These are phyloP conservation scores for Penicillium sp. DNA, from an alignment of 2,329 filamentous ascomycete genomes.

Conservation along the genomic window DNA sequence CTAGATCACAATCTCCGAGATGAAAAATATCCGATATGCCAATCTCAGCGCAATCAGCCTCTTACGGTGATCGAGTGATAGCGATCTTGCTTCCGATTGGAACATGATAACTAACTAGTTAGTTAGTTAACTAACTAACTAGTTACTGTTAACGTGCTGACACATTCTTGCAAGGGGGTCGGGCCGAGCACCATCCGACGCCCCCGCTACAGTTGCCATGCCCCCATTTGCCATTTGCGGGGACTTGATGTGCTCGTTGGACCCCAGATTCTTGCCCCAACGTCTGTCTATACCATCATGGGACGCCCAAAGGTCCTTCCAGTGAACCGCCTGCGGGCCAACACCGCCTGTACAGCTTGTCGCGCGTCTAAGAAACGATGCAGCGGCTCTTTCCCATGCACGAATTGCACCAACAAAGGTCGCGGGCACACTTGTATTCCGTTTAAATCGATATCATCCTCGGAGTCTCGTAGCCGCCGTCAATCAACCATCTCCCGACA, in stretches of 20 bases:
- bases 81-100: neutral
- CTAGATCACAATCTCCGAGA: neutral
- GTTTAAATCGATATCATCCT: slow-evolving; percentile 38
- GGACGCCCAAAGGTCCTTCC: slow-evolving; percentile 60
- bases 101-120: too few species aligned
- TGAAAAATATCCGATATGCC: neutral
- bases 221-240: neutral
- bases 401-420: slow-evolving; percentile 55
- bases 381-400: slow-evolving; percentile 56
- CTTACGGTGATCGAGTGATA: neutral
- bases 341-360: slow-evolving; percentile 57
- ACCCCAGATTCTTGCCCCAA: neutral
- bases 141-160: neutral
- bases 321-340: slow-evolving; percentile 56
- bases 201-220: neutral
- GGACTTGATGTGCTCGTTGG: neutral
- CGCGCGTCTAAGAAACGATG: slow-evolving; percentile 60
- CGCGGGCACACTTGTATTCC: slow-evolving; percentile 47
- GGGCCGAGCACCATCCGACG: slow-evolving; percentile 17
- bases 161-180: slow-evolving; percentile 1
- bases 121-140: too few species aligned
- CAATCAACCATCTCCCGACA: neutral
- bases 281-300: slow-evolving; percentile 44
- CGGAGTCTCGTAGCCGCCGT: slow-evolving; percentile 21
- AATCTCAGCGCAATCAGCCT: neutral